Evolutionary conservation across 2,329 filamentous ascomycete species (phyloP).

Genomic region (Alternaria infectoria): DNA sequence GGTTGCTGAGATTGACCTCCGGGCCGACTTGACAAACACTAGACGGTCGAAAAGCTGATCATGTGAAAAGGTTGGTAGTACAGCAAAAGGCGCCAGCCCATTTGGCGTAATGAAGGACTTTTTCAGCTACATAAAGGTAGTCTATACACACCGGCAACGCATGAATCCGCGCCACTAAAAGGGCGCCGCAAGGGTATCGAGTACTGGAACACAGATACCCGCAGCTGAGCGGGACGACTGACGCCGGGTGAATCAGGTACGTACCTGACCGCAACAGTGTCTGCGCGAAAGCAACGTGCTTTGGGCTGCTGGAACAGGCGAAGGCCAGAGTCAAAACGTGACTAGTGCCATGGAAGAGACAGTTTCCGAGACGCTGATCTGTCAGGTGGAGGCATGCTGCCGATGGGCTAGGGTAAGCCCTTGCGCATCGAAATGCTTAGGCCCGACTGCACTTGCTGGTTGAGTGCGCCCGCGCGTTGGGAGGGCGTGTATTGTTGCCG

Average conservation of each 20-base stretch:
- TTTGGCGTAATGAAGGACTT: neutral
- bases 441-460: conserved; percentile 8
- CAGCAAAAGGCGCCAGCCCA: neutral
- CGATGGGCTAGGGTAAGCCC: neutral
- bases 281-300: neutral
- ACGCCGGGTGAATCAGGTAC: conserved; percentile 15
- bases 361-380: conserved; percentile 23
- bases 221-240: conserved; percentile 5
- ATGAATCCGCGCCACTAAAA: conserved; percentile 33
- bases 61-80: conserved; percentile 7
- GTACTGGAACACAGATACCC: conserved; percentile 22
- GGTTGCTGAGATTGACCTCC: conserved; percentile 1
- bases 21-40: neutral
- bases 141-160: conserved; percentile 20
- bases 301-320: neutral
- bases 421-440: conserved; percentile 28
- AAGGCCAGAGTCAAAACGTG: conserved; percentile 4
- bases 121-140: conserved; percentile 16
- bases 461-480: conserved; percentile 2
- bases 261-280: conserved; percentile 9
- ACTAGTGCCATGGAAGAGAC: conserved; percentile 25
- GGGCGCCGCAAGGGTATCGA: conserved; percentile 9
- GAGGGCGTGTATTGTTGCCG: conserved; percentile 39
- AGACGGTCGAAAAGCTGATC: neutral
- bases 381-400: conserved; percentile 3